Conservation (phyloP, 2,329 filamentous ascomycete genomes). For the Colletotrichum sp. region DNA sequence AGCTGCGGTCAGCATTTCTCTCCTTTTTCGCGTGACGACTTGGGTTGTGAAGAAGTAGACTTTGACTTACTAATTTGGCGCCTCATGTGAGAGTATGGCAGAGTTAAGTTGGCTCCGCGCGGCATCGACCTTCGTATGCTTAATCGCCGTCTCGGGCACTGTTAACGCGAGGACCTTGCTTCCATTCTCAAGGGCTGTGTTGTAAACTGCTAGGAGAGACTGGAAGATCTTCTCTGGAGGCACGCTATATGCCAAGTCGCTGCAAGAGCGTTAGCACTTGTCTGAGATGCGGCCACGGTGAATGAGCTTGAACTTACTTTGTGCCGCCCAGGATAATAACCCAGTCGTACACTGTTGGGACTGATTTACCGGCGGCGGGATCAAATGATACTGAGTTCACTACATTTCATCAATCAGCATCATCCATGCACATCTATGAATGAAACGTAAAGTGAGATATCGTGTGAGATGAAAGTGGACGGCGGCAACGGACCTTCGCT, state of each 20-base stretch:
- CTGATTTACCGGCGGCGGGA: conserved; percentile 32
- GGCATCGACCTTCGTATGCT: conserved; percentile 30
- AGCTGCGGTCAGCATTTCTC: not conserved
- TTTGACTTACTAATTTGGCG: conserved; percentile 52
- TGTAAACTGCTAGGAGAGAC: conserved; percentile 55
- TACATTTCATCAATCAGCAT: conserved; percentile 11
- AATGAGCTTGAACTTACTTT: conserved; percentile 48
- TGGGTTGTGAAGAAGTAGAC: conserved; percentile 27
- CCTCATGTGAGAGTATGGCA: conserved; percentile 54
- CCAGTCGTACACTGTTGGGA: conserved; percentile 55
- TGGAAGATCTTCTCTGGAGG: conserved; percentile 49
- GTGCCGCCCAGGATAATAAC: conserved; percentile 68
- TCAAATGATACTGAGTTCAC: conserved; percentile 43
- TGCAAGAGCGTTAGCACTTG: conserved; percentile 23
- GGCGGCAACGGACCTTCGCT: conserved; percentile 38
- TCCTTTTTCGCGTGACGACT: not conserved
- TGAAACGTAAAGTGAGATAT: not conserved
- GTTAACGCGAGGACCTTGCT: conserved; percentile 68
- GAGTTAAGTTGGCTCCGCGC: conserved; percentile 54
- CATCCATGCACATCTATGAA: not conserved
- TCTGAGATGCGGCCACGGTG: not conserved
- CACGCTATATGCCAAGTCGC: conserved; percentile 54
- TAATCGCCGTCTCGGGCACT: conserved; percentile 56
- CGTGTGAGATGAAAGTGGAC: not conserved
- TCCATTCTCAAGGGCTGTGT: conserved; percentile 50